These are phyloP conservation scores for Lactarius vividus DNA, from an alignment of 768 basidiomycete genomes.

Conservation along the genomic window DNA sequence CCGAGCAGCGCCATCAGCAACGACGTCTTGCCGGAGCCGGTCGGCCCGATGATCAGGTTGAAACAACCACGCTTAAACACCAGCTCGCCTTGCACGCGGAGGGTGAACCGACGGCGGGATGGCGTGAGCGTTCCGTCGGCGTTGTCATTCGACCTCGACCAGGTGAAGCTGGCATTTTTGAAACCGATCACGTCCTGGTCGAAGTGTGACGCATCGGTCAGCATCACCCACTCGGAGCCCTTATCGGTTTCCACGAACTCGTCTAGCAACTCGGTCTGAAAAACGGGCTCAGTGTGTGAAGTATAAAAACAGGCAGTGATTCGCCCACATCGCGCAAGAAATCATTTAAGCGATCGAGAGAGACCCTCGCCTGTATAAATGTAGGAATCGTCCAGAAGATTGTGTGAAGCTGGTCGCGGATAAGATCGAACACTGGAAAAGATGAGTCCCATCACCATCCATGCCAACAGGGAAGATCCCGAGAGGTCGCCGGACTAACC, in stretches of 20 bases:
- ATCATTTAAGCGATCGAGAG: slow-evolving; percentile 39
- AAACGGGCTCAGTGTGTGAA: no score
- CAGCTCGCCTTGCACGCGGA: no score
- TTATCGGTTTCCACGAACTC: no score
- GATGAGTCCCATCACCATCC: neutral
- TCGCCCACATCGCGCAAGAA: slow-evolving; percentile 36
- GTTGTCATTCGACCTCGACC: no score
- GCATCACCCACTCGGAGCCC: no score
- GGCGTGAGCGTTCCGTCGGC: no score
- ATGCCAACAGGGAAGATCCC: neutral
- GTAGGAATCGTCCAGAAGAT: slow-evolving; percentile 30
- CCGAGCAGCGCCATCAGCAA: slow-evolving; percentile 63
- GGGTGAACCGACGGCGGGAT: no score
- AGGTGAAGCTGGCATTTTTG: no score
- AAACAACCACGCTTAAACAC: slow-evolving; percentile 51
- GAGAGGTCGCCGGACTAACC: no score
- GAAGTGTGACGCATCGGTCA: no score
- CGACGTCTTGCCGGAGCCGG: slow-evolving; percentile 59
- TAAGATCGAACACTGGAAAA: slow-evolving; percentile 40
- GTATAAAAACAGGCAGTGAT: neutral
- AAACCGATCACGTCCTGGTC: no score
- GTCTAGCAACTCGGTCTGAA: no score
- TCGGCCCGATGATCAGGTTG: slow-evolving; percentile 60
- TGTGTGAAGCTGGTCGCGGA: slow-evolving; percentile 35
- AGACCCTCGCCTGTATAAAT: slow-evolving; percentile 37